phyloP scores from a whole-genome alignment of 495 filamentous ascomycete species.

The Penicillium cosmopolitanum region DNA sequence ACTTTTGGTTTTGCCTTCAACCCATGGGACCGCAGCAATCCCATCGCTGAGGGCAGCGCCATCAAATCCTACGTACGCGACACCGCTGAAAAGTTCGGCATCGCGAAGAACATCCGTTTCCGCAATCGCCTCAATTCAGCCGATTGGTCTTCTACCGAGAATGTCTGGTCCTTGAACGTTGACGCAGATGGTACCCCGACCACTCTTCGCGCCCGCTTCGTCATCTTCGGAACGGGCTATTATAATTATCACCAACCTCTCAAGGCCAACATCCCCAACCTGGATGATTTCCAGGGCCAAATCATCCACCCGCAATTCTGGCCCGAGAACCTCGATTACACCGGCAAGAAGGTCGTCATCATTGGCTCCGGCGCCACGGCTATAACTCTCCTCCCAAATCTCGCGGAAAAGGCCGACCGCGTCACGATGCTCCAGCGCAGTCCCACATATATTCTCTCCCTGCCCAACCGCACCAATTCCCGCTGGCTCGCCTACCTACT shows the following conservation, averaged over 20 bases:
- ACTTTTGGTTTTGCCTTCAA: slow-evolving; percentile 72
- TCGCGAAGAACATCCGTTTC: slow-evolving; percentile 64
- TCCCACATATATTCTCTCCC: slow-evolving; percentile 61
- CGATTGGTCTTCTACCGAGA: slow-evolving; percentile 63
- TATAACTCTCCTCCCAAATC: slow-evolving; percentile 54
- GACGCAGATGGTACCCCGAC: slow-evolving; percentile 51
- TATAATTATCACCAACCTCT: slow-evolving; percentile 68
- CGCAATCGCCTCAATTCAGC: slow-evolving; percentile 56
- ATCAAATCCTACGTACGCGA: slow-evolving; percentile 68
- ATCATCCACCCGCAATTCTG: slow-evolving; percentile 57
- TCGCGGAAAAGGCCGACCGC: slow-evolving; percentile 47
- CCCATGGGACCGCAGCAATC: slow-evolving; percentile 61
- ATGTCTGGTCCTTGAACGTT: slow-evolving; percentile 64
- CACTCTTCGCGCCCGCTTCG: slow-evolving; percentile 54
- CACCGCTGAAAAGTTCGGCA: slow-evolving; percentile 59
- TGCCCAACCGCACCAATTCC: slow-evolving; percentile 44
- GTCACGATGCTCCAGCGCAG: slow-evolving; percentile 63
- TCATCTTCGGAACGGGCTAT: slow-evolving; percentile 65
- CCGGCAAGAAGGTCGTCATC: slow-evolving; percentile 57
- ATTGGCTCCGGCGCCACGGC: slow-evolving; percentile 62
- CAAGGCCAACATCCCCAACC: slow-evolving; percentile 47
- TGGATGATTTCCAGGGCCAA: slow-evolving; percentile 46
- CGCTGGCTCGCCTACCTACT: slow-evolving; percentile 43
- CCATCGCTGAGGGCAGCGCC: slow-evolving; percentile 61
- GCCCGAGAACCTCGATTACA: slow-evolving; percentile 54